phyloP scores from a whole-genome alignment of 805 yeast species.

The Clavispora phyllophila region DNA sequence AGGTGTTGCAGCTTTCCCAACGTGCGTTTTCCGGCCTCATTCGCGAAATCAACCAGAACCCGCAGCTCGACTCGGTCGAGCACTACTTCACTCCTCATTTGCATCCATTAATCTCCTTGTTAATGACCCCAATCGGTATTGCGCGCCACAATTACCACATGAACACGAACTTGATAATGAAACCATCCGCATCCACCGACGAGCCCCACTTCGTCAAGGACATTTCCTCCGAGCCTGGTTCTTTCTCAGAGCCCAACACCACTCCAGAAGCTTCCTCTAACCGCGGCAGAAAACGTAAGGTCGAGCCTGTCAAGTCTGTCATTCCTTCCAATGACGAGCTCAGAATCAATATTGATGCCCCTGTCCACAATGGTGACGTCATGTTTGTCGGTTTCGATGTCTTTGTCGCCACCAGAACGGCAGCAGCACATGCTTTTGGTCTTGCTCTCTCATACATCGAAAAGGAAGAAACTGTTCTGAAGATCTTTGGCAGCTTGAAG shows the following conservation, averaged over 20 bases:
- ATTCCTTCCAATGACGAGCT: slow-evolving; percentile 54
- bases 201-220: slow-evolving; percentile 7
- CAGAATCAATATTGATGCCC: slow-evolving; percentile 85
- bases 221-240: slow-evolving; percentile 7
- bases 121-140: slow-evolving; percentile 93
- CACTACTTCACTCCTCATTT: slow-evolving; percentile 51
- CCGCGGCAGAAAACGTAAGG: slow-evolving; percentile 48
- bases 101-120: slow-evolving; percentile 54
- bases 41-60: slow-evolving; percentile 32
- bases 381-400: slow-evolving; percentile 74
- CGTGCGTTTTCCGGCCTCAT: slow-evolving; percentile 57
- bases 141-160: slow-evolving; percentile 83
- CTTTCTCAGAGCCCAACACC: slow-evolving; percentile 2
- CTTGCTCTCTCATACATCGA: slow-evolving; percentile 48
- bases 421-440: slow-evolving; percentile 76
- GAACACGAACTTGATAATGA: slow-evolving; percentile 67
- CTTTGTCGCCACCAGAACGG: slow-evolving; percentile 68
- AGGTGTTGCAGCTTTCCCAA: slow-evolving; percentile 59
- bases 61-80: slow-evolving; percentile 37
- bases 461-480: slow-evolving; percentile 31
- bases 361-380: slow-evolving; percentile 87
- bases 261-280: slow-evolving; percentile 18
- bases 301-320: slow-evolving; percentile 13
- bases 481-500: slow-evolving; percentile 34
- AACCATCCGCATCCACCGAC: slow-evolving; percentile 63